Evolutionary conservation across 495 filamentous ascomycete species (phyloP).

Genomic region (Trichoderma gamsii): DNA sequence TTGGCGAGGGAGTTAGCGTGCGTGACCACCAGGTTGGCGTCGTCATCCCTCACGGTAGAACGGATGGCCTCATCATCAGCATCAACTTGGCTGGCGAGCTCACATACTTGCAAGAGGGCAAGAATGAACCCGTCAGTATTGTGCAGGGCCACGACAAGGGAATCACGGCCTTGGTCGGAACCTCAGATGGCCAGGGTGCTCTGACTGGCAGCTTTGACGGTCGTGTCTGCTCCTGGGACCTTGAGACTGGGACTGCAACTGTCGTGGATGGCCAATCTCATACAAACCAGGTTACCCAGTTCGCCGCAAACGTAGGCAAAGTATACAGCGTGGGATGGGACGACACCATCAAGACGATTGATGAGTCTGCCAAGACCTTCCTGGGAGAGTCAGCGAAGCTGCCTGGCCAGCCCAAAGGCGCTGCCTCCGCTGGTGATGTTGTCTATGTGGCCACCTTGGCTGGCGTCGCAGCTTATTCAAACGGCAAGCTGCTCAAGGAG

Average conservation of each 20-base stretch:
- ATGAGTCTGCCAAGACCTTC: conserved; percentile 48
- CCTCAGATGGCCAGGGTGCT: conserved; percentile 44
- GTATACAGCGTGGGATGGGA: conserved; percentile 92
- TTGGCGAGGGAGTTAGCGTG: conserved; percentile 70
- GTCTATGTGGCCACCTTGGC: conserved; percentile 61
- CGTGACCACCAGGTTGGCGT: conserved; percentile 91
- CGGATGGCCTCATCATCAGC: conserved; percentile 81
- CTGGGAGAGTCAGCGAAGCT: conserved; percentile 41
- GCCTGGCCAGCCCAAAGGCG: conserved; percentile 46
- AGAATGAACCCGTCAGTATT: conserved; percentile 57
- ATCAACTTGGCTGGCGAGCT: conserved; percentile 82
- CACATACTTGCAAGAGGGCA: conserved; percentile 75
- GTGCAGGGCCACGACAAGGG: conserved; percentile 92
- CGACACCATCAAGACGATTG: conserved; percentile 78
- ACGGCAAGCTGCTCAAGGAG: conserved; percentile 49
- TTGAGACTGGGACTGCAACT: conserved; percentile 56
- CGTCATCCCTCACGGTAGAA: conserved; percentile 79
- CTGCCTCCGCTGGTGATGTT: conserved; percentile 36
- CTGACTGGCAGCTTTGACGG: conserved; percentile 92
- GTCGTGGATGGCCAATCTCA: conserved; percentile 72
- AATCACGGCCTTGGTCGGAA: conserved; percentile 65
- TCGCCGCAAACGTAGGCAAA: conserved; percentile 53
- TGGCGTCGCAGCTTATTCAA: conserved; percentile 58
- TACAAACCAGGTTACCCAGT: conserved; percentile 73
- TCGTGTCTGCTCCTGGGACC: conserved; percentile 74